These are phyloP conservation scores for Arachnomyces sp. DNA, from an alignment of 2,329 filamentous ascomycete species.

Conservation along the genomic window DNA sequence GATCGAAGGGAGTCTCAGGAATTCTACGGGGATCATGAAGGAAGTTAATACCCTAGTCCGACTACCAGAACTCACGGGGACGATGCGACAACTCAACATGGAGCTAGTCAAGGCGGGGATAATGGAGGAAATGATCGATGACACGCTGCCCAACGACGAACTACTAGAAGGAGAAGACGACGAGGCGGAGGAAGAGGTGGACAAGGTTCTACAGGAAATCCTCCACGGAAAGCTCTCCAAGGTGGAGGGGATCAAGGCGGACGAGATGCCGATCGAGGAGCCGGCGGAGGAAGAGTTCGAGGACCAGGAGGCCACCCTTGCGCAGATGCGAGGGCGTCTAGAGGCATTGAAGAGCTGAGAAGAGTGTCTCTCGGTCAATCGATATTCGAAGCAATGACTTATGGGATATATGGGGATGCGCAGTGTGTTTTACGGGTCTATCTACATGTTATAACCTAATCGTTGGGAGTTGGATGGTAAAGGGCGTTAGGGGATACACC, in stretches of 20 bases:
- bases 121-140: constrained; percentile 94
- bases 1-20: constrained; percentile 85
- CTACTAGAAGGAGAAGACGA: constrained; percentile 62
- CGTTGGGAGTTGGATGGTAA: not conserved
- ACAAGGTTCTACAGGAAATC: constrained; percentile 86
- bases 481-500: not conserved
- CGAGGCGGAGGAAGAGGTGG: constrained; percentile 76
- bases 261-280: constrained; percentile 42
- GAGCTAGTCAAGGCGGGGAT: constrained; percentile 93
- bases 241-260: constrained; percentile 49
- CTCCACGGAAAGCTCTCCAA: constrained; percentile 72
- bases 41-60: constrained; percentile 82
- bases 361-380: not conserved
- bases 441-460: not conserved
- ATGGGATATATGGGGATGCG: not conserved
- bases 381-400: not conserved
- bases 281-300: constrained; percentile 64
- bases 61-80: constrained; percentile 75
- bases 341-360: constrained; percentile 80
- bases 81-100: constrained; percentile 77
- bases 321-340: constrained; percentile 85
- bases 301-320: constrained; percentile 80
- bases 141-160: constrained; percentile 68
- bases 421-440: not conserved
- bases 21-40: constrained; percentile 89